Percentiles rank a stretch among this genome's conserved stretches.
These are phyloP conservation scores for Paraconiothyrium sp. DNA, from an alignment of 2,329 filamentous ascomycete genomes.

Conservation along the genomic window DNA sequence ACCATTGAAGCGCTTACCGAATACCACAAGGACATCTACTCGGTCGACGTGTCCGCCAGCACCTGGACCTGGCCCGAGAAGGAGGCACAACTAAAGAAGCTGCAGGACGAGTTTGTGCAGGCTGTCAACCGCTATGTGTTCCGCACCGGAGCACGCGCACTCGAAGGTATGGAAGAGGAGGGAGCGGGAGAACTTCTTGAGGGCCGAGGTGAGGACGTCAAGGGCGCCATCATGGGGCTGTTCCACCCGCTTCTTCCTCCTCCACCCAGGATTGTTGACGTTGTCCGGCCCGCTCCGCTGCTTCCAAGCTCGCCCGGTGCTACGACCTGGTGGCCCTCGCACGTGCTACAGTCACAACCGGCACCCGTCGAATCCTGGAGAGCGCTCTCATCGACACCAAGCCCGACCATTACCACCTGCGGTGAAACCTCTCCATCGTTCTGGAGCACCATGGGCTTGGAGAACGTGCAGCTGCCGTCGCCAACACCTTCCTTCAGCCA, in stretches of 20 bases:
- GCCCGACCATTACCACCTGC: constrained; percentile 72
- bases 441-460: constrained; percentile 82
- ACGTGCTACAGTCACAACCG: constrained; percentile 70
- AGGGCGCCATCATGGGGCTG: constrained; percentile 82
- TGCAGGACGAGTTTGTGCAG: constrained; percentile 96
- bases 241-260: constrained; percentile 87
- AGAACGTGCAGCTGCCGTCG: constrained; percentile 76
- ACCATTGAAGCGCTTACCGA: constrained; percentile 93
- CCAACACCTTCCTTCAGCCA: constrained; percentile 83
- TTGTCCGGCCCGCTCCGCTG: constrained; percentile 84
- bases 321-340: constrained; percentile 75
- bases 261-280: constrained; percentile 87
- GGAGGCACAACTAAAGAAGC: constrained; percentile 93
- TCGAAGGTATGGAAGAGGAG: constrained; percentile 96
- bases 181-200: constrained; percentile 92
- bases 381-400: constrained; percentile 88
- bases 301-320: constrained; percentile 82
- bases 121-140: constrained; percentile 98
- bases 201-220: constrained; percentile 92
- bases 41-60: constrained; percentile 84
- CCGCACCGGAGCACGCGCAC: constrained; percentile 83
- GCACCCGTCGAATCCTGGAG: constrained; percentile 87
- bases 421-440: constrained; percentile 76
- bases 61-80: constrained; percentile 98
- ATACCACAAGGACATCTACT: constrained; percentile 96